Evolutionary conservation across 192 early-diverging fungal genomes (phyloP), one percentile per base, ranked within the genome.

Genomic region (Coemansia aciculifera): DNA sequence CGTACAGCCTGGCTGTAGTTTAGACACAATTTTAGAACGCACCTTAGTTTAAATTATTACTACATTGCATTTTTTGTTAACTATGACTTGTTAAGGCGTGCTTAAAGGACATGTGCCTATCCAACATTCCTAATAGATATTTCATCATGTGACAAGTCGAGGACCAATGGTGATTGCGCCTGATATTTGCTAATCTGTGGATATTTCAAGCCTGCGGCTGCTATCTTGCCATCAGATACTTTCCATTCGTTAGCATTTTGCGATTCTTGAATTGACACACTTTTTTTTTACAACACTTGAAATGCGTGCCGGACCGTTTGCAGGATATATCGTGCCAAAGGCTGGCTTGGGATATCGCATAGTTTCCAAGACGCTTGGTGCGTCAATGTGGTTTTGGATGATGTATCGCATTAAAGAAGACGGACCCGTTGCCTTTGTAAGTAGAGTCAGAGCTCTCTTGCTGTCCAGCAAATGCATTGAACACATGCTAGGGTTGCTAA

Each of bases 341-440:
- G 72, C 69, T 1, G 61, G 66, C 11, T 32, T 77, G 39, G 64
- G 48, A 17, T 87, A 92, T 66, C 78, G 88, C 17, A 65, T 85
- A 62, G 44, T 78, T 59, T 87, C 88, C 36, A 92, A 91, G 74
- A 64, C 74, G 27, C 77, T 92, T 46, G 89, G 91, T 44, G 88
- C 89, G 39, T 65, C 87, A 73, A 89, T 91, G 89, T 92, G 89
- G 89, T 91, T 92, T 72, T 92, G 88, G 88, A 90, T 92, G 85
- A 91, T 92, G 90, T 92, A 92, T 81, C 86, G 89, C 62, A 85
- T 87, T 29, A 91, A 91, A 81, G 85, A 92, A 72, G 90, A 92
- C 65, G 88, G 87, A 13, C 86, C 89, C 17, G 85, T 86, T 29
- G 77, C 86, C 63, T 85, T 92, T 68, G 90, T 90, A 87, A 84